phyloP scores from a whole-genome alignment of 2,329 filamentous ascomycete species.

The Coniochaeta sp. region DNA sequence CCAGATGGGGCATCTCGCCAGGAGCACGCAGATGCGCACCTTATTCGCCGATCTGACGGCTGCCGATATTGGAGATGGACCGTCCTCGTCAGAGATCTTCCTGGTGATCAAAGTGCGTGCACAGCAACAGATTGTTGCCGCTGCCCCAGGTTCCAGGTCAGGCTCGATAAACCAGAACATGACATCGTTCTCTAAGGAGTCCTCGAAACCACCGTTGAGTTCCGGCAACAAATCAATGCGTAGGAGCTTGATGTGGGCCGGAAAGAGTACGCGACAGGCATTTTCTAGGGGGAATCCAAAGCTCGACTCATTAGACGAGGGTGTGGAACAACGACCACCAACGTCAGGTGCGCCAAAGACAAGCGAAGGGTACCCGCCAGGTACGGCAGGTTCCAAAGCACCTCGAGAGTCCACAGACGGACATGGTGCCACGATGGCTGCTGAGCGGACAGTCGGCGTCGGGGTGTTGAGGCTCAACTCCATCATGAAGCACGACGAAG shows the following conservation, averaged over 20 bases:
- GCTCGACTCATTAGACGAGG: slow-evolving; percentile 51
- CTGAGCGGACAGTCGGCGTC: slow-evolving; percentile 66
- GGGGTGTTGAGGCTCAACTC: slow-evolving; percentile 71
- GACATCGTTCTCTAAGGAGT: slow-evolving; percentile 27
- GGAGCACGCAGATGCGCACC: slow-evolving; percentile 67
- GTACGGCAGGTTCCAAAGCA: slow-evolving; percentile 46
- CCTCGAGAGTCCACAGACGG: slow-evolving; percentile 28
- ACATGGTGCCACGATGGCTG: slow-evolving; percentile 32
- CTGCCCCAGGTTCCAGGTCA: slow-evolving; percentile 44
- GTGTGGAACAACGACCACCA: slow-evolving; percentile 27
- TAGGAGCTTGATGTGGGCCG: slow-evolving; percentile 64
- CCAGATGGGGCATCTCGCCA: slow-evolving; percentile 56
- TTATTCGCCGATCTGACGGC: slow-evolving; percentile 82
- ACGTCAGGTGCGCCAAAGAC: slow-evolving; percentile 29
- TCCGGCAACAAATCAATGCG: slow-evolving; percentile 46
- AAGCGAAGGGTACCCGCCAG: slow-evolving; percentile 42
- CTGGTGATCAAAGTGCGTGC: slow-evolving; percentile 75
- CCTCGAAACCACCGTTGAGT: slow-evolving; percentile 39
- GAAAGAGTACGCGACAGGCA: slow-evolving; percentile 46
- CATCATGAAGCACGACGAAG: slow-evolving; percentile 63
- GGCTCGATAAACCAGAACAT: slow-evolving; percentile 34
- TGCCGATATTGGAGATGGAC: slow-evolving; percentile 59
- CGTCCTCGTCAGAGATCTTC: slow-evolving; percentile 64
- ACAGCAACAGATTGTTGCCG: slow-evolving; percentile 38
- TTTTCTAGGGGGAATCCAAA: slow-evolving; percentile 45